Conservation (phyloP, 139 green algal species). For the Spirogloea muscicola region DNA sequence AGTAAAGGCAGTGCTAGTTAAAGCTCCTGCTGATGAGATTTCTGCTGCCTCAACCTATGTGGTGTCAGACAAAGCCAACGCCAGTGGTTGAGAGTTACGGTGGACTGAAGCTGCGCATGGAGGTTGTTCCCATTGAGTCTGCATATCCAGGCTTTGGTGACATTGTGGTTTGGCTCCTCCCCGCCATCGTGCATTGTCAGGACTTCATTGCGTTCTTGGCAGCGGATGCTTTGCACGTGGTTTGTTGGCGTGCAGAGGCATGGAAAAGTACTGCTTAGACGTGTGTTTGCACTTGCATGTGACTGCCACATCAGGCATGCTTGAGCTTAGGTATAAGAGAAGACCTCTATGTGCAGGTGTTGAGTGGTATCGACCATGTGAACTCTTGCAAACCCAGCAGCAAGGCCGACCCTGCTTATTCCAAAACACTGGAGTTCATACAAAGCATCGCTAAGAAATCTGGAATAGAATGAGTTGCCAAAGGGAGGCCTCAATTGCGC, state of each 20-base stretch:
- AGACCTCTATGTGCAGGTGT: conserved; percentile 25
- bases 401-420: conserved; percentile 12
- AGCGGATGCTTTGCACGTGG: neutral
- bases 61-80: conserved; percentile 28
- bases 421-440: conserved; percentile 36
- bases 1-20: neutral
- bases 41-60: neutral
- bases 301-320: neutral
- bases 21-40: no score
- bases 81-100: conserved; percentile 34
- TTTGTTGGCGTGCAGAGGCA: neutral
- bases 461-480: no score
- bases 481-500: no score
- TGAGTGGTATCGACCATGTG: conserved; percentile 35
- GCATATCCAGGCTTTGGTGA: conserved; percentile 49
- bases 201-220: neutral
- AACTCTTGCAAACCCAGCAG: conserved; percentile 39
- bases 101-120: conserved; percentile 14
- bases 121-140: conserved; percentile 48
- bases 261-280: neutral
- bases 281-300: neutral
- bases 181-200: neutral
- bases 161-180: conserved; percentile 31
- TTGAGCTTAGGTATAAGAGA: no score
- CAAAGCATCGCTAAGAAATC: no score